Evolutionary conservation across 75 land plant species (phyloP).

Genomic region (Selaginella moellendorffii): DNA sequence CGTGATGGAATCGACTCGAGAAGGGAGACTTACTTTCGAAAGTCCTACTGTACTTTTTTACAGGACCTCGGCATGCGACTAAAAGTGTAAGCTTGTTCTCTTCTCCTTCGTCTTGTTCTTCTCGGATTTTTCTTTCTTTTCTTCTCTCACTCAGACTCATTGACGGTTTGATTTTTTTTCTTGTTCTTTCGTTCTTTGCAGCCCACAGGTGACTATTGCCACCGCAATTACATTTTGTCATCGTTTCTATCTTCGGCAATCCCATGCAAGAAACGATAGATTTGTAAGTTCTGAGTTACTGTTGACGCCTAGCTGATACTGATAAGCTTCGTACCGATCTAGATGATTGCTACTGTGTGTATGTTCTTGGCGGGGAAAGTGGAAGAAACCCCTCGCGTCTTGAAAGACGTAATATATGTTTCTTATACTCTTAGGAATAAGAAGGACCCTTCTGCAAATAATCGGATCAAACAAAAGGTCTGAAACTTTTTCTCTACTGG

Average conservation of each 20-base stretch:
- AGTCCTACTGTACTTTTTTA: conserved; percentile 48
- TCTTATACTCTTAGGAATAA: background rate
- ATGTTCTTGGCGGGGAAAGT: conserved; percentile 7
- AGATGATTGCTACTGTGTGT: conserved; percentile 7
- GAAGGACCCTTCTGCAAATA: conserved; percentile 1
- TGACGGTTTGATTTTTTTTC: background rate
- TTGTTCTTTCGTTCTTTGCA: conserved; percentile 7
- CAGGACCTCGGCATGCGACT: conserved; percentile 54
- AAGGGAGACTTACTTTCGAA: conserved; percentile 45
- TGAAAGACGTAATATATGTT: background rate
- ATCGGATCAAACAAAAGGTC: conserved; percentile 1
- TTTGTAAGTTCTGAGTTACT: conserved; percentile 48
- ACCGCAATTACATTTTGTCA: conserved; percentile 73
- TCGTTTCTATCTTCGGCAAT: conserved; percentile 65
- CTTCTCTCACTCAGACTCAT: background rate
- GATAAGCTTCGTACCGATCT: background rate
- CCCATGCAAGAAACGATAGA: conserved; percentile 68
- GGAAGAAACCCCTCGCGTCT: conserved; percentile 1
- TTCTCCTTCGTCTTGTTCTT: background rate
- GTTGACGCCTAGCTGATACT: no score
- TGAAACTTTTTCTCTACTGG: background rate
- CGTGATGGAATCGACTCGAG: conserved; percentile 50
- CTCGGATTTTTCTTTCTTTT: background rate
- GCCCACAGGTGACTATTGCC: conserved; percentile 77
- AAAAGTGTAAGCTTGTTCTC: conserved; percentile 42